Base-by-base conservation (phyloP, 495 filamentous ascomycete genomes). In the Penicillium tannophilum region DNA sequence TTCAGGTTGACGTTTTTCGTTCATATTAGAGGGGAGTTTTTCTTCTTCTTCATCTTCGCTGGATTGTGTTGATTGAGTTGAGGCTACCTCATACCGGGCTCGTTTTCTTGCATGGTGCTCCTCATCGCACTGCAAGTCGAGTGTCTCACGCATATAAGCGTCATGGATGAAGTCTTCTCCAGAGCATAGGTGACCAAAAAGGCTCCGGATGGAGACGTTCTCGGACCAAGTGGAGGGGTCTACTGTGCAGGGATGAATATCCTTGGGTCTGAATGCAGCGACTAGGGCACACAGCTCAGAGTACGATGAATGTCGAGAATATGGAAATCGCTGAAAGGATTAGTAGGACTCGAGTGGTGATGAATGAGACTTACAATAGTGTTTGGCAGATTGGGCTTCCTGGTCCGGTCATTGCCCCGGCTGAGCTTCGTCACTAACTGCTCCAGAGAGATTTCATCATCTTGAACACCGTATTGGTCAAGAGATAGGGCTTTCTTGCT, bases 301-400 rank as follows among this genome's bases (percentile, higher is more conserved):
- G 52, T 93, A 91, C 0, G 91, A 96, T 0, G 93, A 95, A 71
- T 98, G 93, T 2, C 93, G 84, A 0, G 93, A 93, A 65, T 93
- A 98, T 4, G 92, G 90, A 58, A 97, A 97, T 11, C 73, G 71
- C 79, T 80, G 36, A 33, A 17, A 16, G 3, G 5, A 26, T 55
- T 41, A 67, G 65, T 53, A 43, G 4, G 43, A 3, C 14, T 20
- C 9, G 31, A 47, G 43, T 52, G 20, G 17, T 31, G 23, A 24
- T n/a, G 6, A 6, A 50, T n/a, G n/a, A 20, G n/a, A 64, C 66
- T 57, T 52, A 72, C 66, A 41, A 74, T 70, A 17, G 56, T 66
- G 23, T 56, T 58, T 6, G 65, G 63, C 6, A 66, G 59, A 26
- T 60, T 30, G 14, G 39, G 3, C 11, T n/a, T 30, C 9, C 36